Conservation (phyloP, 2,329 filamentous ascomycete genomes). For the Neofusicoccum ribis region DNA sequence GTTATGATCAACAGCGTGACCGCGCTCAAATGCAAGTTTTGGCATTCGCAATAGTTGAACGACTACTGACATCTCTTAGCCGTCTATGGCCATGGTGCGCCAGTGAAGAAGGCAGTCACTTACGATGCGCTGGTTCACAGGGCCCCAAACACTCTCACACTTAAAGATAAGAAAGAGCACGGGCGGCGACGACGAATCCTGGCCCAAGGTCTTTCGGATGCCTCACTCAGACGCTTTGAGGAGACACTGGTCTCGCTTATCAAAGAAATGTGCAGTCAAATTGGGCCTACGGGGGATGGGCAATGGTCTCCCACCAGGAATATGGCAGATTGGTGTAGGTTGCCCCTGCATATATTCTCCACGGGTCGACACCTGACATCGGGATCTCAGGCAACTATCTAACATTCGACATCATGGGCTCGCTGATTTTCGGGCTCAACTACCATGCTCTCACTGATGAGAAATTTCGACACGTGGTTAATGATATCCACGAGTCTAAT, state of each 20-base stretch:
- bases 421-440: conserved; percentile 48
- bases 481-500: conserved; percentile 39
- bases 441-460: conserved; percentile 34
- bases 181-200: conserved; percentile 50
- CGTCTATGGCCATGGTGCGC: background rate
- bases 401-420: conserved; percentile 55
- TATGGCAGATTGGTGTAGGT: background rate
- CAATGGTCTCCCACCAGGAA: background rate
- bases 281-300: background rate
- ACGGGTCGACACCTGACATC: background rate
- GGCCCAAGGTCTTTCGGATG: conserved; percentile 48
- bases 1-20: background rate
- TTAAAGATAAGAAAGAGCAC: conserved; percentile 48
- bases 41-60: background rate
- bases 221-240: conserved; percentile 38
- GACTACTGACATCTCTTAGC: background rate
- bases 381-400: conserved; percentile 26
- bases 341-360: background rate
- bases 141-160: conserved; percentile 44
- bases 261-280: background rate
- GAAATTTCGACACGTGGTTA: conserved; percentile 38
- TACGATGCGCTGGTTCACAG: conserved; percentile 41
- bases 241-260: background rate
- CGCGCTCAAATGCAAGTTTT: background rate
- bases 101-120: background rate